Evolutionary conservation across 148 eudicot genomes (phyloP), one percentile per base, ranked within the genome.

Genomic region (Chenopodium album): DNA sequence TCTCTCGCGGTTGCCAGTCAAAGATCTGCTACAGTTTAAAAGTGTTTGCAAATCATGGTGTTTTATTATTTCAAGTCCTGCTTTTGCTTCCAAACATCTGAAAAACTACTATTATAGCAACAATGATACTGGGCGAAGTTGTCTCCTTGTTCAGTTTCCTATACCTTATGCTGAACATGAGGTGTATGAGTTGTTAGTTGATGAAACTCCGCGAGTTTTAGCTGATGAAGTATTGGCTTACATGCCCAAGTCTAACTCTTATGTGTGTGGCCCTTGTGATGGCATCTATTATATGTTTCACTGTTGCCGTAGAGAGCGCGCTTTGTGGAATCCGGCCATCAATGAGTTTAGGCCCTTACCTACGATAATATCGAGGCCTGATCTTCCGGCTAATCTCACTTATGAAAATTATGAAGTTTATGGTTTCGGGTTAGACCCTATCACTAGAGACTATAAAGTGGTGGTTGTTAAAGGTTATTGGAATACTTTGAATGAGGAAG

Each of bases 21-120:
- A 79, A 76, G 73, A 82, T 17, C 63, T 86, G 29, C n/a, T 75
- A 20, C 71, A 80, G 65, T 83, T 65, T 65, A 83, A 81, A 63
- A n/a, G 44, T 63, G 82, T 81, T 14, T 83, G 84, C 88, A 86
- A 83, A 81, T 83, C 86, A 74, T 86, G 86, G 84, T 28, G 60
- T 34, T 48, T 76, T 65, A 59, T 80, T 22, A 68, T 83, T 74
- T 72, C 79, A 4, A 80, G 74, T 62, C 52, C 72, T 22, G 44
- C 16, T 31, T 86, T 85, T 32, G 50, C 80, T 22, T 77, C 79
- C 19, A 81, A 69, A 48, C 84, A 86, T 78, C 76, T 80, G 29
- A 14, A 82, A 9, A 82, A 68, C 77, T 54, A 47, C 56, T 34
- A 34, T 4, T 73, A 63, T 69, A 67, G 64, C 70, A 73, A 64